A percentile compares a stretch with the other conserved stretches of the same genome.
Conservation (phyloP, 1,284 basidiomycete species). For the Leccinum glutinopallens region DNA sequence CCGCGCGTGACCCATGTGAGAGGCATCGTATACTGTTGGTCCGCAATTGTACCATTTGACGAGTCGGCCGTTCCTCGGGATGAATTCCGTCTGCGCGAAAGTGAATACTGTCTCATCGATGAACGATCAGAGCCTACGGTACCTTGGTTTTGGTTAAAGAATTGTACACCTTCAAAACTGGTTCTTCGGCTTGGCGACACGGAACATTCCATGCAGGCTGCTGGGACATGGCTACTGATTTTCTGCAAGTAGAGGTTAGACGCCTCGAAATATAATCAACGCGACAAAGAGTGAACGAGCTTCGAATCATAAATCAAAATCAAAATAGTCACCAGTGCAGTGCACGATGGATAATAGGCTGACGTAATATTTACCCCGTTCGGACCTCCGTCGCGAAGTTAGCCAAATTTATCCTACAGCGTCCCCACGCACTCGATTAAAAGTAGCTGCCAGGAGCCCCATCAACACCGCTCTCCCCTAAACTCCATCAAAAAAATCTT, state of each 20-base stretch:
- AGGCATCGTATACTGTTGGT: constrained; percentile 98
- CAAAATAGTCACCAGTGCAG: neutral
- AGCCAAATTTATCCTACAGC: neutral
- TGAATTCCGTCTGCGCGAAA: constrained; percentile 62
- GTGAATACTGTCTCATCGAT: constrained; percentile 12
- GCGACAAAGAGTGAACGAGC: constrained; percentile 16
- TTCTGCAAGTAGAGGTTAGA: constrained; percentile 9
- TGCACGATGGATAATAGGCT: constrained; percentile 13
- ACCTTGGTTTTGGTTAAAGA: constrained; percentile 93
- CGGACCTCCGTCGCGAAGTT: neutral
- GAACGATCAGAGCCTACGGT: constrained; percentile 28
- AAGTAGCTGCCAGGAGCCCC: neutral
- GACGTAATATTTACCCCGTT: constrained; percentile 27
- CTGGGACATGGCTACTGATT: constrained; percentile 38
- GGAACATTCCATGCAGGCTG: constrained; percentile 64
- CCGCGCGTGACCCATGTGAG: constrained; percentile 99
- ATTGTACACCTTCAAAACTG: constrained; percentile 88
- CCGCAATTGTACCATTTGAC: constrained; percentile 99
- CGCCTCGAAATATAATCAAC: neutral
- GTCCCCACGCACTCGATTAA: neutral
- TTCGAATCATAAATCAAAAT: constrained; percentile 26
- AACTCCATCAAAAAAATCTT: constrained; percentile 10
- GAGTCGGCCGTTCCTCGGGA: constrained; percentile 78
- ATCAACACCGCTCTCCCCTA: neutral
- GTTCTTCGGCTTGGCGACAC: constrained; percentile 50